These are phyloP conservation scores for Nakataea oryzae DNA, from an alignment of 2,329 filamentous ascomycete genomes.

Conservation along the genomic window DNA sequence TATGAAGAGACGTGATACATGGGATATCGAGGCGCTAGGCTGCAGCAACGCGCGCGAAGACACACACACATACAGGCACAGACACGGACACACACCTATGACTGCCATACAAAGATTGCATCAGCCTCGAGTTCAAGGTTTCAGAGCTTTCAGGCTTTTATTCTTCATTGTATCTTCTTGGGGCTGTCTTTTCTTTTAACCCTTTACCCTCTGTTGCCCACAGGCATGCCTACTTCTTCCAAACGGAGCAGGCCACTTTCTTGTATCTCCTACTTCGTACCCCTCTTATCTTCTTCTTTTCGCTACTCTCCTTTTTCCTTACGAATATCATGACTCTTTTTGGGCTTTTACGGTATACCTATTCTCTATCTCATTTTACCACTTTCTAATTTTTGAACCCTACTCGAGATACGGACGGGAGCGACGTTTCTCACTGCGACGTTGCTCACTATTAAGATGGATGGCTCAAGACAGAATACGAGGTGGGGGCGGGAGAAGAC, in stretches of 20 bases:
- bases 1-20: neutral
- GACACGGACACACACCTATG: neutral
- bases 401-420: neutral
- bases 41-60: no score
- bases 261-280: no score
- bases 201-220: neutral
- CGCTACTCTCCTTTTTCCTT: neutral
- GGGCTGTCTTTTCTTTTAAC: neutral
- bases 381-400: neutral
- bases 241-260: no score
- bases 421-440: neutral
- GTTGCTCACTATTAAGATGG: neutral
- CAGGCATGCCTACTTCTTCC: neutral
- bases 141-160: neutral
- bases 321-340: neutral
- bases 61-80: no score
- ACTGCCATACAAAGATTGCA: neutral
- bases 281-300: neutral
- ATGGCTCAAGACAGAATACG: neutral
- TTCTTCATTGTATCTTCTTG: neutral
- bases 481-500: neutral
- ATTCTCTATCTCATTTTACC: neutral
- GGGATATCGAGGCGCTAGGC: neutral
- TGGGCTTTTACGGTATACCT: neutral
- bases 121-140: neutral